Conservation (phyloP, 2,329 filamentous ascomycete genomes). For the Pyrenophora seminiperda region DNA sequence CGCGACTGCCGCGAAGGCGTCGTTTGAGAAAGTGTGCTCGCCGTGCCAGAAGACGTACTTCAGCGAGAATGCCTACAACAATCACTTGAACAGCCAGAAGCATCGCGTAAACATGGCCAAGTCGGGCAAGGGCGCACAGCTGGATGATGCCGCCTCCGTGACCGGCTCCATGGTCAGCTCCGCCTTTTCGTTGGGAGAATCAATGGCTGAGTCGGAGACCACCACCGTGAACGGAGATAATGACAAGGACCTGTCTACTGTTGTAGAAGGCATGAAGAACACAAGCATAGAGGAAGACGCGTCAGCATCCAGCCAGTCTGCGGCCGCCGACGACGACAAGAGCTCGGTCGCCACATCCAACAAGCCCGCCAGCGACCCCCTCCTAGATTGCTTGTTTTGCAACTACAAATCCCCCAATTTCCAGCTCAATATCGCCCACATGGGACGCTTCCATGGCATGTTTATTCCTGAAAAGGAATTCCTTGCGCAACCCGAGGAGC, state of each 20-base stretch:
- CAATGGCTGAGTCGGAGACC: constrained; percentile 61
- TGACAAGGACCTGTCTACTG: constrained; percentile 75
- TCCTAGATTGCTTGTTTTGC: constrained; percentile 81
- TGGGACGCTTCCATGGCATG: constrained; percentile 92
- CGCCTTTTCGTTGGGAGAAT: constrained; percentile 87
- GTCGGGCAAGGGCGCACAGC: constrained; percentile 45
- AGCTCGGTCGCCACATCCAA: constrained; percentile 34
- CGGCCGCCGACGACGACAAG: constrained; percentile 52
- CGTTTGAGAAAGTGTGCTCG: constrained; percentile 82
- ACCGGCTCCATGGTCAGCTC: constrained; percentile 78
- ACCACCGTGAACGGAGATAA: constrained; percentile 66
- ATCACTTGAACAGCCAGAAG: constrained; percentile 89
- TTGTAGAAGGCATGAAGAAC: constrained; percentile 78
- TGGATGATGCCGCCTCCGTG: constrained; percentile 68
- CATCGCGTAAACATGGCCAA: constrained; percentile 72
- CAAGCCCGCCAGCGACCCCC: constrained; percentile 46
- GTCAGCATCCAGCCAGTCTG: constrained; percentile 39
- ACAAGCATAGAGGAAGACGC: constrained; percentile 57
- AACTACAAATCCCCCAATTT: constrained; percentile 80
- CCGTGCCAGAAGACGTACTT: constrained; percentile 91
- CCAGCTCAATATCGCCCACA: constrained; percentile 80
- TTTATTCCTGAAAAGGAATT: constrained; percentile 92
- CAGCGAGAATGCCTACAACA: constrained; percentile 94
- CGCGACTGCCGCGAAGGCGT: constrained; percentile 84
- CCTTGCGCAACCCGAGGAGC: constrained; percentile 78